Evolutionary conservation across 345 rosid genomes (phyloP), one percentile per base, ranked within the genome.

Genomic region (Bruguiera parviflora): DNA sequence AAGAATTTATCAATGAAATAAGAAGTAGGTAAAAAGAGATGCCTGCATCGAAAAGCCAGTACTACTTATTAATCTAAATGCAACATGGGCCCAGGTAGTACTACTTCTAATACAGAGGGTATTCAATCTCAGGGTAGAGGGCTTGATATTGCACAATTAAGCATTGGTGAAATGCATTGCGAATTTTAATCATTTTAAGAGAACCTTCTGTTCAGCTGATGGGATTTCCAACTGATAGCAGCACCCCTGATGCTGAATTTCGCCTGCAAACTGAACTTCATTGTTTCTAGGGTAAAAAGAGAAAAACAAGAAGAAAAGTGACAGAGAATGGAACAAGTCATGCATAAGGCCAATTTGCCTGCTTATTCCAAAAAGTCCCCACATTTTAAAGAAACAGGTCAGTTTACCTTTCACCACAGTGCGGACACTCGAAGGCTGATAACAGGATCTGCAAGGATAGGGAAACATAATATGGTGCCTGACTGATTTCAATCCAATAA

Each of bases 181-280:
- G 8, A 67, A 19, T 6, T 18, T 28, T 9, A 66, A 66, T 46
- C 62, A 55, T 18, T 35, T 35, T 16, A 10, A 4, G 43, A 22
- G 66, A 58, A 91, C 97, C 96, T 84, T 83, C 51, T 8, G 88
- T 70, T 89, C 90, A 24, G 96, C 89, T 43, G 89, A 53, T 68
- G 80, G 82, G 61, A 91, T 79, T 55, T 83, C 75, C 81, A 91
- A 78, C 68, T 9, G 68, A 73, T 87, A 91, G 78, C 78, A 76
- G 71, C 97, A 88, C 18, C 96, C 97, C 52, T 81, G 77, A 6
- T 88, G 82, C 78, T 91, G 97, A 69, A 93, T 85, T 85, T 91
- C 97, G 15, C 97, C 98, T 0, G 97, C 98, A 82, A 91, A 94
- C 81, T 94, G 97, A 71, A 91, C 96, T 78, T 94, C 95, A 81